phyloP scores from a whole-genome alignment of 352 stramenopile species.

The Lagenidium giganteum region DNA sequence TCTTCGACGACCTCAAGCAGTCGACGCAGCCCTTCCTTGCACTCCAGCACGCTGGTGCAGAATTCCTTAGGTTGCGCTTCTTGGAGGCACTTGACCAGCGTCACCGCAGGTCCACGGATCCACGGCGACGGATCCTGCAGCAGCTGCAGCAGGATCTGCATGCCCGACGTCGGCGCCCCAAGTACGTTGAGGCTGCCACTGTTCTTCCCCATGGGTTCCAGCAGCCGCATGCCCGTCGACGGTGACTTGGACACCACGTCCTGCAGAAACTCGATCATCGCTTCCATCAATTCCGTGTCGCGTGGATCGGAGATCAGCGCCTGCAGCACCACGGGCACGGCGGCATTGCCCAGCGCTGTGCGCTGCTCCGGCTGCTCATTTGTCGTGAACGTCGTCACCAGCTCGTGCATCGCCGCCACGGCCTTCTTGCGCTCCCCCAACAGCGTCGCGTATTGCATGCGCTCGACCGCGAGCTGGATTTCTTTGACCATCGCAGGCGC shows the following conservation, averaged over 20 bases:
- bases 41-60: conserved; percentile 25
- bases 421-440: conserved; percentile 48
- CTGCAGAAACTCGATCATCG: conserved; percentile 58
- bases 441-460: conserved; percentile 52
- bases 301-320: conserved; percentile 54
- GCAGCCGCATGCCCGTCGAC: conserved; percentile 20
- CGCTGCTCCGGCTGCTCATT: background rate
- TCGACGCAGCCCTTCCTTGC: conserved; percentile 44
- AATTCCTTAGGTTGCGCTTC: conserved; percentile 31
- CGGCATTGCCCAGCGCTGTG: conserved; percentile 18
- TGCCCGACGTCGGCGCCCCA: conserved; percentile 17
- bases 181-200: background rate
- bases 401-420: conserved; percentile 25
- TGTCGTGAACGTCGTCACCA: conserved; percentile 16
- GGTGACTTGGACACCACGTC: conserved; percentile 23
- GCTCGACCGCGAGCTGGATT: conserved; percentile 34
- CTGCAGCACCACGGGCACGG: conserved; percentile 33
- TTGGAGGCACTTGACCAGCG: conserved; percentile 38
- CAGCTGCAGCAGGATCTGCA: conserved; percentile 40
- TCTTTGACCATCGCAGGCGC: conserved; percentile 11
- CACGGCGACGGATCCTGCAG: conserved; percentile 59
- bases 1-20: conserved; percentile 58
- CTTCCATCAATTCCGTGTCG: conserved; percentile 64
- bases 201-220: conserved; percentile 13
- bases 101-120: conserved; percentile 48